Evolutionary conservation across 352 stramenopile species (phyloP).

Genomic region (Globisporangium orthogonon): DNA sequence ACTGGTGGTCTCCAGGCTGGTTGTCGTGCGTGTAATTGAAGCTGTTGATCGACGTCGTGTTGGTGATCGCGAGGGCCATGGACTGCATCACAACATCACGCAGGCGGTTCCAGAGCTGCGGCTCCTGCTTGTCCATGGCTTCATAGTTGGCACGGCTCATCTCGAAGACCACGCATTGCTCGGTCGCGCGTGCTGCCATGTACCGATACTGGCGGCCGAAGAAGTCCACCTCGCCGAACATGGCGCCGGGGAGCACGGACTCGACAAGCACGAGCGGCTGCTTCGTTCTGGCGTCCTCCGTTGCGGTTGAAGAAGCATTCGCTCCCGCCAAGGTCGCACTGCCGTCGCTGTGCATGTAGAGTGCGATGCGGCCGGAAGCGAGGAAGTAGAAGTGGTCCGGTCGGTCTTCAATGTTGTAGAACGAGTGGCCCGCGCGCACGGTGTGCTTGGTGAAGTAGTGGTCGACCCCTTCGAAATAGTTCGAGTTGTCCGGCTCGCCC

Average conservation of each 20-base stretch:
- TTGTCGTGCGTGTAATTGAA: slow-evolving; percentile 27
- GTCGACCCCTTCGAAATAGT: slow-evolving; percentile 59
- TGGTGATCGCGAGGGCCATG: slow-evolving; percentile 75
- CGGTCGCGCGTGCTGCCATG: slow-evolving; percentile 45
- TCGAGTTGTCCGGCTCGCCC: slow-evolving; percentile 59
- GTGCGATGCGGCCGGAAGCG: slow-evolving; percentile 51
- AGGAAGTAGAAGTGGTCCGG: slow-evolving; percentile 75
- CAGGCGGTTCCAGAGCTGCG: slow-evolving; percentile 65
- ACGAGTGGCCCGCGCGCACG: slow-evolving; percentile 51
- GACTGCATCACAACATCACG: slow-evolving; percentile 78
- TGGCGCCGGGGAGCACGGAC: slow-evolving; percentile 64
- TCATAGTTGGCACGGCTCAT: slow-evolving; percentile 63
- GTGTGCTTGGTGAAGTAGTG: slow-evolving; percentile 53
- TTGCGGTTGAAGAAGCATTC: background rate
- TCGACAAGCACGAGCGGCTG: slow-evolving; percentile 54
- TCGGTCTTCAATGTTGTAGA: slow-evolving; percentile 63
- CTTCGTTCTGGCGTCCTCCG: background rate
- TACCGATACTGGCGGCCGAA: slow-evolving; percentile 65
- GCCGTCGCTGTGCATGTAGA: slow-evolving; percentile 76
- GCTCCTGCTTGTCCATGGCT: slow-evolving; percentile 45
- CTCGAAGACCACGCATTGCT: slow-evolving; percentile 61
- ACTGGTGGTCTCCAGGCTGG: background rate
- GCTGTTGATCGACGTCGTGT: slow-evolving; percentile 63
- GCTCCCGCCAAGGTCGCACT: slow-evolving; percentile 15
- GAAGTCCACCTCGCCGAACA: slow-evolving; percentile 87